Evolutionary conservation across 768 basidiomycete genomes (phyloP).

Genomic region (Auriscalpium vulgare): DNA sequence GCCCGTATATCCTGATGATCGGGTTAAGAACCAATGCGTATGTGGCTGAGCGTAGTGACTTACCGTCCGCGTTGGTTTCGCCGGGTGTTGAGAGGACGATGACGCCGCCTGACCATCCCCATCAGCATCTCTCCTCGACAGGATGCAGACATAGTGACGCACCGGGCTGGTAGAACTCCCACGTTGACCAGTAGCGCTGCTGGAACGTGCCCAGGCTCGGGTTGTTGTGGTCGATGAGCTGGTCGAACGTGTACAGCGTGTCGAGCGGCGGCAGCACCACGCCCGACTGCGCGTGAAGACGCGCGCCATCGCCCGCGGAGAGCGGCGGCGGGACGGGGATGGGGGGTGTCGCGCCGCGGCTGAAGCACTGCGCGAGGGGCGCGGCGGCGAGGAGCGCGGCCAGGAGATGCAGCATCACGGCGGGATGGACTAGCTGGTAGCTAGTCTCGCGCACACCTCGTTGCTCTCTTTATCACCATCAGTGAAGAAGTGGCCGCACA

Average conservation of each 20-base stretch:
- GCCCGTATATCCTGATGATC: neutral
- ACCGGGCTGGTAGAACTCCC: slow-evolving; percentile 50
- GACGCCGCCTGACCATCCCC: slow-evolving; percentile 34
- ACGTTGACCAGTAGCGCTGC: slow-evolving; percentile 67
- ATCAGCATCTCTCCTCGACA: too few relatives aligned
- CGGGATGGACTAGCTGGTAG: too few relatives aligned
- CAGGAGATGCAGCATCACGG: too few relatives aligned
- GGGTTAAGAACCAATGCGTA: neutral
- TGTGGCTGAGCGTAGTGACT: slow-evolving; percentile 1
- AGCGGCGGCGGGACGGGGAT: neutral
- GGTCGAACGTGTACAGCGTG: slow-evolving; percentile 45
- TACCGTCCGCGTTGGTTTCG: slow-evolving; percentile 46
- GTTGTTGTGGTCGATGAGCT: slow-evolving; percentile 42
- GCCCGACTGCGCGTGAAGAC: slow-evolving; percentile 14
- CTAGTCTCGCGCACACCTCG: too few relatives aligned
- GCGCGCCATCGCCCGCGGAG: neutral
- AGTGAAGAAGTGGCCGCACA: too few relatives aligned
- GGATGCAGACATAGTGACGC: neutral
- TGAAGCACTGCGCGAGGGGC: too few relatives aligned
- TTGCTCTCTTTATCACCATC: too few relatives aligned
- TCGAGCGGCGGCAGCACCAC: slow-evolving; percentile 24
- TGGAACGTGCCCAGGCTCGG: slow-evolving; percentile 72
- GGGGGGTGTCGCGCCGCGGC: neutral
- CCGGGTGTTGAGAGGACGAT: slow-evolving; percentile 63
- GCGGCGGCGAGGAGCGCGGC: too few relatives aligned